Evolutionary conservation across 371 early-diverging fungal genomes (phyloP), one percentile per base, ranked within the genome.

Genomic region (Fennellomyces sp.): DNA sequence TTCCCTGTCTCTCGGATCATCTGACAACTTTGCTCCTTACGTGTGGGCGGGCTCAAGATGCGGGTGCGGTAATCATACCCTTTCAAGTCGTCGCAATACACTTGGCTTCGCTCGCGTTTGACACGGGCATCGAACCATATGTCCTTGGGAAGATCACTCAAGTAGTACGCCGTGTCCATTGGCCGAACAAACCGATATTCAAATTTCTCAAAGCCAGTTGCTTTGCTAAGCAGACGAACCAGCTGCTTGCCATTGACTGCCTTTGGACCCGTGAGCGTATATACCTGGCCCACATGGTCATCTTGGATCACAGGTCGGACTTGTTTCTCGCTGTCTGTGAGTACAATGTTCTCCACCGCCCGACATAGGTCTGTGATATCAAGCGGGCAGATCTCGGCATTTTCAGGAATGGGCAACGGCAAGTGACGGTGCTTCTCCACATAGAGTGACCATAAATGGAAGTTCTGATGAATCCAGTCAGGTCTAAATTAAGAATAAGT

Each of bases 81-180:
- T 3, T 70, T 69, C 17, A 62, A 52, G 4, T 42, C 21, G 28
- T 69, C 69, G 38, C 59, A 56, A 28, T 72, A 78, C 1, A 65
- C 61, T 36, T 63, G 62, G 1, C 60, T 48, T 5, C 51, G 47
- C 41, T 78, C 78, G 17, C 62, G 69, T 51, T 78, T 78, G 35
- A 78, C 28, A 19, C 78, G 68, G 12, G 73, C 73, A 59, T 78
- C 71, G 48, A 75, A 75, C 75, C 75, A 75, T 21, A 78, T 73
- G 36, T 78, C 68, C 19, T 48, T 60, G 3, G 60, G 31, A 7
- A 78, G 48, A 10, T 65, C 59, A 17, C 64, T 31, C 12, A 78
- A 39, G 47, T 78, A 78, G 29, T 63, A 73, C 0, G 36, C 48
- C 3, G 69, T 56, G 45, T 78, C 78, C 75, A 78, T 75, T 11